Evolutionary conservation across 2,329 filamentous ascomycete genomes (phyloP), one percentile per base, ranked within the genome.

Genomic region (Apiospora pterosperma): DNA sequence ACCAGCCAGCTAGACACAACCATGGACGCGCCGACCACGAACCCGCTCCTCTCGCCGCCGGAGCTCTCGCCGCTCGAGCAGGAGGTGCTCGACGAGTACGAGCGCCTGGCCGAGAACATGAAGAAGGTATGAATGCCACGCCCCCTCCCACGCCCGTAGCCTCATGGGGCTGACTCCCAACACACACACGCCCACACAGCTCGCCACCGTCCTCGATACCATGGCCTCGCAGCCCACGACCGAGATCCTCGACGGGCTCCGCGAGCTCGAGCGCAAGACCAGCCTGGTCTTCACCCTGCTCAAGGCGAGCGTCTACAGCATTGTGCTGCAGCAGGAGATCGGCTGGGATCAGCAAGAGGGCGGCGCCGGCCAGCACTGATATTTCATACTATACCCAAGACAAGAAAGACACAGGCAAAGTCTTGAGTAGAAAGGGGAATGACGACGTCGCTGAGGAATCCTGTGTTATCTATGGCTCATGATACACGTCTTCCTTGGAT

Each of bases 251-350:
- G 93, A 99, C 77, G 90, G 92, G 10, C 83, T 99, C 71, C 85
- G 96, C 63, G 90, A 94, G 52, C 83, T 99, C 63, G 96, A 99
- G 82, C 85, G 96, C 71, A 97, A 98, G 83, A 97, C 95, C 52
- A 93, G 93, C 70, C 83, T 97, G 63, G 95, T 97, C 25, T 98
- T 97, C 78, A 99, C 96, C 67, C 80, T 98, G 75, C 85, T 99
- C 75, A 99, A 99, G 82, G 95, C 96, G 21, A 98, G 95, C 78
- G 96, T 99, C 68, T 99, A 99, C 81, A 97, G 92, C 76, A 99
- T 99, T 81, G 94, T 99, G 67, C 78, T 99, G 81, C 95, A 99
- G 85, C 95, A 98, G 85, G 92, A 98, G 85, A 93, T 97, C 73
- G 89, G 90, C 68, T 92, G 90, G 78, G 91, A 87, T 60, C 83